These are phyloP conservation scores for Saccharomyces pastorianus DNA, from an alignment of 1,139 yeast genomes.

Conservation along the genomic window DNA sequence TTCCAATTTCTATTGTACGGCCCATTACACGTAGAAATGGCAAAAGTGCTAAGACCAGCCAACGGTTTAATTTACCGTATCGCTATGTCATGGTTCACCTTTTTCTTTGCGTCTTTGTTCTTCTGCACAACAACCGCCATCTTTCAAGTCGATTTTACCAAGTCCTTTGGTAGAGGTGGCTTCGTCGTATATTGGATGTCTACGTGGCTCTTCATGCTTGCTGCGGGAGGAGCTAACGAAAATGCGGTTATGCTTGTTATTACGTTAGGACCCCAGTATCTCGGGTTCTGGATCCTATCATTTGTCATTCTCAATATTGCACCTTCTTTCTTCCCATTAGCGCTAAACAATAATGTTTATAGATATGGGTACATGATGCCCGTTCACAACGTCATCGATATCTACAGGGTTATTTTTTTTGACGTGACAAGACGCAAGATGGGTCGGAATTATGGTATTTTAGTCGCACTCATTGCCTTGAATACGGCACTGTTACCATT, in stretches of 20 bases:
- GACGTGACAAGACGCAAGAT: slow-evolving; percentile 48
- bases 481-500: slow-evolving; percentile 41
- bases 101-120: slow-evolving; percentile 45
- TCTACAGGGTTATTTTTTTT: slow-evolving; percentile 48
- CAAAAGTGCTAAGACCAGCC: slow-evolving; percentile 37
- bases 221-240: slow-evolving; percentile 58
- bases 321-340: slow-evolving; percentile 55
- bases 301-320: slow-evolving; percentile 54
- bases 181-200: slow-evolving; percentile 58
- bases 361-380: slow-evolving; percentile 61
- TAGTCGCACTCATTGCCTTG: slow-evolving; percentile 49
- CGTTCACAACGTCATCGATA: slow-evolving; percentile 48
- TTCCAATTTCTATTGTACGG: slow-evolving; percentile 52
- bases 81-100: slow-evolving; percentile 40
- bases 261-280: slow-evolving; percentile 38
- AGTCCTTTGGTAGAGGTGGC: slow-evolving; percentile 51
- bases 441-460: slow-evolving; percentile 50
- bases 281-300: slow-evolving; percentile 54
- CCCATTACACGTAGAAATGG: slow-evolving; percentile 44
- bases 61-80: slow-evolving; percentile 47
- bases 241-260: slow-evolving; percentile 43
- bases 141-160: slow-evolving; percentile 46
- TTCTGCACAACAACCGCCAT: slow-evolving; percentile 52
- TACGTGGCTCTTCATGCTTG: slow-evolving; percentile 49
- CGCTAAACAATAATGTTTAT: slow-evolving; percentile 44